Conservation (phyloP, 1,284 basidiomycete genomes). For the Moesziomyces sp. region DNA sequence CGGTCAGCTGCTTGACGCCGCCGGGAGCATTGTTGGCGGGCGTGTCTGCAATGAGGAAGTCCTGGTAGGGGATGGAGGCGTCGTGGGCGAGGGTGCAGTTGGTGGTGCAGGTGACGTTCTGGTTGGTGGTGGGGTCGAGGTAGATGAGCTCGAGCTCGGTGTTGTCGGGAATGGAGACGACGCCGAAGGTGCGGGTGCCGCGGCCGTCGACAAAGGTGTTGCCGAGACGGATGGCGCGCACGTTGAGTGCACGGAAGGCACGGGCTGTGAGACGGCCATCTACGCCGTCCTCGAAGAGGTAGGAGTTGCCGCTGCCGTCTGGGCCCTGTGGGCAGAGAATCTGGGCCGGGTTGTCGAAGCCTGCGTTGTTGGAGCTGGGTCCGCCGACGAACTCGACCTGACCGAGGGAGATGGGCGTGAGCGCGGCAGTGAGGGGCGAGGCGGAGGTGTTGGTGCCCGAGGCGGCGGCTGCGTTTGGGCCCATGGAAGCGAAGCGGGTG, state of each 20-base stretch:
- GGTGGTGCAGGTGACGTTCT: slow-evolving; percentile 72
- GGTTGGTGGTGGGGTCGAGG: slow-evolving; percentile 79
- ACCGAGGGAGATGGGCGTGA: slow-evolving; percentile 69
- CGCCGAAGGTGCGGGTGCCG: slow-evolving; percentile 85
- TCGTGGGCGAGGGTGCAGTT: slow-evolving; percentile 68
- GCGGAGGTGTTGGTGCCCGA: slow-evolving; percentile 71
- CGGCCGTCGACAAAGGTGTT: slow-evolving; percentile 85
- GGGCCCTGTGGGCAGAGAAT: slow-evolving; percentile 84
- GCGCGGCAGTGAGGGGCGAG: slow-evolving; percentile 49
- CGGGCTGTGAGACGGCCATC: slow-evolving; percentile 79
- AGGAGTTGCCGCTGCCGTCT: slow-evolving; percentile 82
- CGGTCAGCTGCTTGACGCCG: slow-evolving; percentile 76
- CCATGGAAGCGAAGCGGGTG: slow-evolving; percentile 72
- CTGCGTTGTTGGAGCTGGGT: slow-evolving; percentile 75
- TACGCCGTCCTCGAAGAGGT: slow-evolving; percentile 82
- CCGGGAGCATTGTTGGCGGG: slow-evolving; percentile 60
- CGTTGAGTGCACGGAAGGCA: slow-evolving; percentile 78
- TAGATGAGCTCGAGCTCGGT: slow-evolving; percentile 80
- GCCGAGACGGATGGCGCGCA: slow-evolving; percentile 84
- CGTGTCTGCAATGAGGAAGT: slow-evolving; percentile 78
- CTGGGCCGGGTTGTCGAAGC: slow-evolving; percentile 78
- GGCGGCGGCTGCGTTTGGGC: slow-evolving; percentile 18
- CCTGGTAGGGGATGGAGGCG: slow-evolving; percentile 81
- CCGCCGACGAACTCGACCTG: slow-evolving; percentile 76
- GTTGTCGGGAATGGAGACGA: slow-evolving; percentile 83